Percentiles rank a stretch among this genome's conserved stretches.
Evolutionary conservation across 129 eudicot genomes (phyloP).

Genomic region (Ambrosia artemisiifolia): DNA sequence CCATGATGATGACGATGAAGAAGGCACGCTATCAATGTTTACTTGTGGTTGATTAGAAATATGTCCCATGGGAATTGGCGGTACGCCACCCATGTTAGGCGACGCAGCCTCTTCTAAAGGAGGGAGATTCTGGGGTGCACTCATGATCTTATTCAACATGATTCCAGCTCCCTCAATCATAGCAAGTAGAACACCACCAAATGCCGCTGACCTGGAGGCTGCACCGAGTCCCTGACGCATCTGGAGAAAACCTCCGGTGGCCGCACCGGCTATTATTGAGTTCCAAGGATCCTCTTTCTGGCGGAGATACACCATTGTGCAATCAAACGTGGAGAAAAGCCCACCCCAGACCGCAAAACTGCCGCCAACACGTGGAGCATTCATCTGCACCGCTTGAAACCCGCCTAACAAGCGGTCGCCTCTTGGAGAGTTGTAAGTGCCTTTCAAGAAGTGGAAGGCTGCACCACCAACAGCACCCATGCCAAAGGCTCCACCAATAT

Average conservation of each 20-base stretch:
- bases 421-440: slow-evolving; percentile 68
- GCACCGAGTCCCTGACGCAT: slow-evolving; percentile 89
- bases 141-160: slow-evolving; percentile 72
- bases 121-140: slow-evolving; percentile 66
- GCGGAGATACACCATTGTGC: slow-evolving; percentile 82
- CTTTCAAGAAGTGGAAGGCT: slow-evolving; percentile 81
- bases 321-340: slow-evolving; percentile 82
- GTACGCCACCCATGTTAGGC: slow-evolving; percentile 51
- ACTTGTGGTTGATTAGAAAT: slow-evolving; percentile 47
- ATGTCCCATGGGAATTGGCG: slow-evolving; percentile 59
- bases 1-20: slow-evolving; percentile 51
- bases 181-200: slow-evolving; percentile 83
- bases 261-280: slow-evolving; percentile 93
- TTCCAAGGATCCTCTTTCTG: slow-evolving; percentile 98
- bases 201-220: slow-evolving; percentile 55
- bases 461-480: slow-evolving; percentile 93
- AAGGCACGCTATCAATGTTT: slow-evolving; percentile 31
- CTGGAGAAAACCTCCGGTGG: slow-evolving; percentile 84
- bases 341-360: slow-evolving; percentile 98
- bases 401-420: slow-evolving; percentile 71
- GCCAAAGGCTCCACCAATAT: slow-evolving; percentile 79
- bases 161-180: slow-evolving; percentile 93
- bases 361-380: slow-evolving; percentile 90
- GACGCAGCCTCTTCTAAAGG: slow-evolving; percentile 54
- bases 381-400: slow-evolving; percentile 80